These are phyloP conservation scores for Fusarium lateritium DNA, from an alignment of 2,329 filamentous ascomycete species.

Conservation along the genomic window DNA sequence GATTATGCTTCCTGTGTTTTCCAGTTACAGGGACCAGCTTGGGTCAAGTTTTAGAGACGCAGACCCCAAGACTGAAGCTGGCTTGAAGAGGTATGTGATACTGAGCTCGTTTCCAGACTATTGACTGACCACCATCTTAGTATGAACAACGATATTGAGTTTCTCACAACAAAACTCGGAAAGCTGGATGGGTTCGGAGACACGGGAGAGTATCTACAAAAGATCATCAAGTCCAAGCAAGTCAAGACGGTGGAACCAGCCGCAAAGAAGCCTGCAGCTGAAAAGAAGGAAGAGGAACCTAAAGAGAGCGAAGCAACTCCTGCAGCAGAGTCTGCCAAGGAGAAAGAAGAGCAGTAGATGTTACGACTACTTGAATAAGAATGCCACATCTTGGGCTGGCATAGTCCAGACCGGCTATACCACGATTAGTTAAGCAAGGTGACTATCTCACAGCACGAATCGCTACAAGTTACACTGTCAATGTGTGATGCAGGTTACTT, in stretches of 20 bases:
- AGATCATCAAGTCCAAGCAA: slow-evolving; percentile 74
- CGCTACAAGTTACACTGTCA: neutral
- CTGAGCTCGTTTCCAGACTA: neutral
- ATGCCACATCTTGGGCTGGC: slow-evolving; percentile 15
- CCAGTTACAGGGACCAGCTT: slow-evolving; percentile 85
- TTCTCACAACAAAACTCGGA: slow-evolving; percentile 77
- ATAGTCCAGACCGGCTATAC: slow-evolving; percentile 14
- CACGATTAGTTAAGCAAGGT: slow-evolving; percentile 31
- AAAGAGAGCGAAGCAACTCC: slow-evolving; percentile 31
- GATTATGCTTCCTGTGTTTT: slow-evolving; percentile 90
- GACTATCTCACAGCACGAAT: neutral
- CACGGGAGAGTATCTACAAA: slow-evolving; percentile 77
- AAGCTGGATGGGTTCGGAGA: slow-evolving; percentile 86
- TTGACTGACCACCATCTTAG: slow-evolving; percentile 60
- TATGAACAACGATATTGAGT: slow-evolving; percentile 82
- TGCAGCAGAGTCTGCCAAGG: slow-evolving; percentile 32
- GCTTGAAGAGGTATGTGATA: slow-evolving; percentile 77
- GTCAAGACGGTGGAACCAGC: slow-evolving; percentile 41
- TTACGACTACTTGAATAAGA: slow-evolving; percentile 8
- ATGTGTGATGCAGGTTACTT: neutral
- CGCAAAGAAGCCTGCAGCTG: slow-evolving; percentile 26
- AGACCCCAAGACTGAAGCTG: slow-evolving; percentile 74
- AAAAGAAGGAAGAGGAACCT: slow-evolving; percentile 33
- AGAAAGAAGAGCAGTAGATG: slow-evolving; percentile 42
- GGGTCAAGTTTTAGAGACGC: slow-evolving; percentile 78